Conservation (phyloP, 257 asterid species). For the Cynanchum wilfordii region DNA sequence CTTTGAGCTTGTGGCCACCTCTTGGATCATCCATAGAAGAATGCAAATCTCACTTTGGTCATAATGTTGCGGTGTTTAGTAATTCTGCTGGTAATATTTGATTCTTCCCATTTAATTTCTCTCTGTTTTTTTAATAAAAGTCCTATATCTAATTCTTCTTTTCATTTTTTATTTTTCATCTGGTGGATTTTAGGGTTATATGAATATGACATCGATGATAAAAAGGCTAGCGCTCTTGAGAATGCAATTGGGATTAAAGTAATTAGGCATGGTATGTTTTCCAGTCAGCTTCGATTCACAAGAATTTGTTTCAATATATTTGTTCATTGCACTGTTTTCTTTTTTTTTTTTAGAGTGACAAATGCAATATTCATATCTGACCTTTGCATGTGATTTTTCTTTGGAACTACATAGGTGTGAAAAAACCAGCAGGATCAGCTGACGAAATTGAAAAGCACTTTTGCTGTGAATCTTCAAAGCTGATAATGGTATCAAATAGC, state of each 20-base stretch:
- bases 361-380: not conserved
- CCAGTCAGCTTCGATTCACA: not conserved
- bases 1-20: conserved; percentile 84
- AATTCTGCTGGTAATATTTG: conserved; percentile 76
- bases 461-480: conserved; percentile 74
- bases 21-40: conserved; percentile 55
- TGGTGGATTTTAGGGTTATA: conserved; percentile 45
- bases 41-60: conserved; percentile 73
- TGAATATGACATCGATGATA: conserved; percentile 88
- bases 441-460: conserved; percentile 82
- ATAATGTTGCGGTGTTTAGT: conserved; percentile 74
- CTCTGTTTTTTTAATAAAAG: not conserved
- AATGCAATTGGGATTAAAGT: conserved; percentile 78
- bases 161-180: not conserved
- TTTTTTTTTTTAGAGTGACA: not conserved
- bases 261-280: conserved; percentile 62
- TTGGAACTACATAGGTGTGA: conserved; percentile 45
- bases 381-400: conserved; percentile 3
- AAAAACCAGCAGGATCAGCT: conserved; percentile 94
- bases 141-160: not conserved
- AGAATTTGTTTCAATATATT: not conserved
- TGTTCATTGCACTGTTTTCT: not conserved
- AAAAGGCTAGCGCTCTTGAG: conserved; percentile 71
- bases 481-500: conserved; percentile 56
- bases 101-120: not conserved